Conservation (phyloP, 2,329 filamentous ascomycete genomes). For the Coleophoma eucalyptorum region DNA sequence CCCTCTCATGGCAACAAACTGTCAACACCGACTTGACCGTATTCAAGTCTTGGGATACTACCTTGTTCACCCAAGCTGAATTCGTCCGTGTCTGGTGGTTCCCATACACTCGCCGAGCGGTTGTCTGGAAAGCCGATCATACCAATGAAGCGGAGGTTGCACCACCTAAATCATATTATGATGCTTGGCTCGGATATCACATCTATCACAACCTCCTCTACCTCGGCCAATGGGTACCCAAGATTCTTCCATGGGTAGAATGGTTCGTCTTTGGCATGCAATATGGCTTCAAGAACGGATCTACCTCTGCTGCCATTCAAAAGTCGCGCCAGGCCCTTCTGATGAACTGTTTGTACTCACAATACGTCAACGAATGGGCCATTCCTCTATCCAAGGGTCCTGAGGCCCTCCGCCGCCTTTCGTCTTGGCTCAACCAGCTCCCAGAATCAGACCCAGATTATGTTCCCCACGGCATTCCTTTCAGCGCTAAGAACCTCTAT, state of each 20-base stretch:
- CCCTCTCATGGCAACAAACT: conserved; percentile 82
- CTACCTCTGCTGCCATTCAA: conserved; percentile 70
- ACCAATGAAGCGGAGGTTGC: conserved; percentile 59
- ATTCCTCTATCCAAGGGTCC: conserved; percentile 82
- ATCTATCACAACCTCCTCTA: conserved; percentile 90
- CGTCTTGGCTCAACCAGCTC: conserved; percentile 74
- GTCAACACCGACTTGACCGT: conserved; percentile 68
- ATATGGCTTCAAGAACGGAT: conserved; percentile 79
- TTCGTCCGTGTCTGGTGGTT: conserved; percentile 98
- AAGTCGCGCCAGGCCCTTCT: conserved; percentile 75
- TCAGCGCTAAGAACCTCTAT: conserved; percentile 73
- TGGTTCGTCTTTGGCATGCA: conserved; percentile 98
- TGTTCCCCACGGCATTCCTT: conserved; percentile 68
- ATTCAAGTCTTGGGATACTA: conserved; percentile 65
- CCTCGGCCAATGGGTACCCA: conserved; percentile 71
- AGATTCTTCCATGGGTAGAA: conserved; percentile 82
- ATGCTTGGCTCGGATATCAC: conserved; percentile 76
- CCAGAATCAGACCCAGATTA: conserved; percentile 60
- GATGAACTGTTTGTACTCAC: conserved; percentile 98
- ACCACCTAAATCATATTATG: conserved; percentile 68
- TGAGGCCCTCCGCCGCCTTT: conserved; percentile 78
- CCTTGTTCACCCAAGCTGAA: conserved; percentile 79
- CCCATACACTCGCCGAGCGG: conserved; percentile 82
- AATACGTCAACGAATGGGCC: conserved; percentile 98
- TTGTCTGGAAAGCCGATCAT: conserved; percentile 86